phyloP scores from a whole-genome alignment of 768 basidiomycete genomes.

The Xanthoconium stramineum region DNA sequence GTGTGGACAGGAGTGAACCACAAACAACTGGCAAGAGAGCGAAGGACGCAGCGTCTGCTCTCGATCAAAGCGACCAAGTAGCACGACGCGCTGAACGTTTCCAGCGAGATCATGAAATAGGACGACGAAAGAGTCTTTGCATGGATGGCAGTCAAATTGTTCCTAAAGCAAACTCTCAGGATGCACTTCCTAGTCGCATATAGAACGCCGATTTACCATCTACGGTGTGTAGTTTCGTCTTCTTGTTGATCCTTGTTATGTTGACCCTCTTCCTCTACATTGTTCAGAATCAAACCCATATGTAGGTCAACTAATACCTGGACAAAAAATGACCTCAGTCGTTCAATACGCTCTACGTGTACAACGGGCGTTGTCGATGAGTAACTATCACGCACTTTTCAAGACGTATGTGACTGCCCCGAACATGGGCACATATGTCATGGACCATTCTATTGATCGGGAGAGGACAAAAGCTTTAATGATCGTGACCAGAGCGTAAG shows the following conservation, averaged over 20 bases:
- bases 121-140: conserved; percentile 56
- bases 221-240: conserved; percentile 48
- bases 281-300: conserved; percentile 86
- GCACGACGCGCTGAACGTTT: conserved; percentile 85
- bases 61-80: conserved; percentile 63
- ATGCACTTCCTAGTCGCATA: conserved; percentile 49
- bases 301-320: conserved; percentile 94
- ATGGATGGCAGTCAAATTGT: conserved; percentile 28
- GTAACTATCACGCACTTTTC: conserved; percentile 94
- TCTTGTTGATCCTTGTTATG: not conserved
- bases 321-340: conserved; percentile 76
- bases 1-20: conserved; percentile 37
- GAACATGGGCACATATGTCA: conserved; percentile 98
- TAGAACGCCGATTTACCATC: conserved; percentile 46
- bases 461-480: conserved; percentile 85
- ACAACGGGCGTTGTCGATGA: conserved; percentile 84
- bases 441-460: conserved; percentile 96
- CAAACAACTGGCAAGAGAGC: conserved; percentile 52
- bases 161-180: conserved; percentile 46
- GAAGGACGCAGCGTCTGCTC: conserved; percentile 33
- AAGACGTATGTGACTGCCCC: conserved; percentile 78
- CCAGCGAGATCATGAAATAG: conserved; percentile 84
- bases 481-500: conserved; percentile 92
- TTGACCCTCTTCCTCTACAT: not conserved
- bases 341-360: conserved; percentile 89